A percentile compares a stretch with the other conserved stretches of the same genome.
Conservation (phyloP, 148 eudicot species). For the Camellia granthamiana region DNA sequence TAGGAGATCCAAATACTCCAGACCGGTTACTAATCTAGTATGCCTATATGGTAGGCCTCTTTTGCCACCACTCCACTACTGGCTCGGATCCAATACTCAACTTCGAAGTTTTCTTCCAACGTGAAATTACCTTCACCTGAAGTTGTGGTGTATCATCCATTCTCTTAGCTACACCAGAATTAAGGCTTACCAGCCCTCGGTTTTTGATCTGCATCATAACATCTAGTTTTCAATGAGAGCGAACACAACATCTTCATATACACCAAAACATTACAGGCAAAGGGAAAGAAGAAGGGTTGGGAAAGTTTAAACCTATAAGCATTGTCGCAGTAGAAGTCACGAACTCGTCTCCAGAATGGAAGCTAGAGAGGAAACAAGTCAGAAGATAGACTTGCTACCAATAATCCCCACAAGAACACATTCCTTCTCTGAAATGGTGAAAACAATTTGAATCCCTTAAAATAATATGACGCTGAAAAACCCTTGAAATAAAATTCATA, state of each 20-base stretch:
- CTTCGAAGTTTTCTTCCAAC: background rate
- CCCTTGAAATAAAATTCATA: slow-evolving; percentile 56
- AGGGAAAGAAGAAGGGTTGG: background rate
- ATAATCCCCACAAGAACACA: slow-evolving; percentile 60
- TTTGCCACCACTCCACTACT: background rate
- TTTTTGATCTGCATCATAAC: background rate
- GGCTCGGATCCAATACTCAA: background rate
- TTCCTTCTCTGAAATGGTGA: slow-evolving; percentile 61
- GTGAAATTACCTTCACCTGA: background rate
- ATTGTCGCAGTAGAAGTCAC: background rate
- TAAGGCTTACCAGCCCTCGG: background rate
- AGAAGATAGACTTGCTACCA: slow-evolving; percentile 34
- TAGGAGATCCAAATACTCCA: background rate
- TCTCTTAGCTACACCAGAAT: background rate
- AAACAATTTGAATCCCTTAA: slow-evolving; percentile 66
- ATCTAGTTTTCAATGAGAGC: background rate
- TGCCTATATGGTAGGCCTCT: background rate
- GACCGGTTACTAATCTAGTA: too few species aligned
- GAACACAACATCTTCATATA: background rate
- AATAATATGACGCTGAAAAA: slow-evolving; percentile 40
- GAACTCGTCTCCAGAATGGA: background rate
- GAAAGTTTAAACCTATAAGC: background rate
- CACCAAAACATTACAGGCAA: background rate
- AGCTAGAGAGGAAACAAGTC: background rate
- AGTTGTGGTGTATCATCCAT: background rate